Evolutionary conservation across 176 grass and related monocot genomes (phyloP), one percentile per base, ranked within the genome.

Genomic region (Musa schizocarpa): DNA sequence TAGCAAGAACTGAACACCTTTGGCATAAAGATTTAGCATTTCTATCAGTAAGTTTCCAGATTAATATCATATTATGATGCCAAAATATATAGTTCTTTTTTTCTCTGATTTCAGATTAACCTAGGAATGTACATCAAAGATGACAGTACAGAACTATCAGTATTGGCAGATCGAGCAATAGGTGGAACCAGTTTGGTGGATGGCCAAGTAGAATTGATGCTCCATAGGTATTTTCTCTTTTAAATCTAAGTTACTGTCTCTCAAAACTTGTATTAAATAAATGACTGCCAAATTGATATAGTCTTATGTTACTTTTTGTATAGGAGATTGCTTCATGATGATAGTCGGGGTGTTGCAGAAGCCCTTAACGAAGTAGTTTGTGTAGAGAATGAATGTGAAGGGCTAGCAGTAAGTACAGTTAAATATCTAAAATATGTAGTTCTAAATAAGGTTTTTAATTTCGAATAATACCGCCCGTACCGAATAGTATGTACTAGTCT

Each of bases 291-390:
- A 74, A 29, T 34, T 43, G 34, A 43, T 9, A 53, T 27, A 24
- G 20, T 9, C 52, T 56, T 74, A 69, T 76, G 21, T 70, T 71
- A 63, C 22, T 66, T 69, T 49, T 58, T 64, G 23, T 52, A 23
- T 67, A 88, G 86, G 86, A 88, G 86, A 80, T 81, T 88, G 66
- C 74, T 88, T 80, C 68, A 81, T 78, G 86, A 88, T 84, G 86
- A 88, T 81, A 68, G 86, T 66, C 74, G 79, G 63, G 86, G 86
- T 67, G 86, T 88, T 69, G 86, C 68, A 61, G 86, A 88, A 73
- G 77, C 19, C 26, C 81, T 88, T 78, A 27, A 88, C 63, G 86
- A 88, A 81, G 59, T 48, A 69, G 53, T 88, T 77, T 88, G 86
- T 73, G 66, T 81, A 53, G 25, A 88, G 27, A 43, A 19, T 74